These are phyloP conservation scores for Wolfiporia cocos DNA, from an alignment of 1,284 basidiomycete species.

Conservation along the genomic window DNA sequence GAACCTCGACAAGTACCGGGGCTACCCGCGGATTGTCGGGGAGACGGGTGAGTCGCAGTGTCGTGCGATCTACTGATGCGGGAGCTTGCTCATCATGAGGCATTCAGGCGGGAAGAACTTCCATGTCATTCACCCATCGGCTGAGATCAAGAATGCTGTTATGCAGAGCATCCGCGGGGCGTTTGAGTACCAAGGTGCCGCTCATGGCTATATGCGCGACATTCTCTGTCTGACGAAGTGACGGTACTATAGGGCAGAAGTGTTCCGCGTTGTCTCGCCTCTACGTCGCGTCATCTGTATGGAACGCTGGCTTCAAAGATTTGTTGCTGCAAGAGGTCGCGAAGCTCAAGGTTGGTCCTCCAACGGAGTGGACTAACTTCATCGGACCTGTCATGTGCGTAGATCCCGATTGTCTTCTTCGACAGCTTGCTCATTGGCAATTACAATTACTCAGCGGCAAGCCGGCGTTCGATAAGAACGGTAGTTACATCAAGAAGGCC, in stretches of 20 bases:
- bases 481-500: conserved; percentile 82
- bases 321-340: conserved; percentile 70
- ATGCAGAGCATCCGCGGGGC: conserved; percentile 85
- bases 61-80: neutral
- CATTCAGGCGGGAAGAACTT: conserved; percentile 89
- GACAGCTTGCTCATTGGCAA: neutral
- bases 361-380: conserved; percentile 80
- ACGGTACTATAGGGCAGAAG: conserved; percentile 87
- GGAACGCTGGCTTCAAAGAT: conserved; percentile 87
- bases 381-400: conserved; percentile 93
- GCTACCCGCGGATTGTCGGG: conserved; percentile 93
- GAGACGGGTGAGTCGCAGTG: conserved; percentile 56
- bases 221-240: no score
- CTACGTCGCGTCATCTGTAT: conserved; percentile 86
- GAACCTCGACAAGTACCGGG: conserved; percentile 83
- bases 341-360: conserved; percentile 83
- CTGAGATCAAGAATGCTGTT: conserved; percentile 85
- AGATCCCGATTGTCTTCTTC: neutral
- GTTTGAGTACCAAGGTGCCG: conserved; percentile 91
- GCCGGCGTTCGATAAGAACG: conserved; percentile 86
- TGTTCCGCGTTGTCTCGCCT: conserved; percentile 92
- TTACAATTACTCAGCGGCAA: conserved; percentile 45
- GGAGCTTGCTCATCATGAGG: neutral
- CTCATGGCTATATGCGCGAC: neutral
- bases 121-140: conserved; percentile 87